These are phyloP conservation scores for Lablab purpureus DNA, from an alignment of 306 rosid genomes.

Conservation along the genomic window DNA sequence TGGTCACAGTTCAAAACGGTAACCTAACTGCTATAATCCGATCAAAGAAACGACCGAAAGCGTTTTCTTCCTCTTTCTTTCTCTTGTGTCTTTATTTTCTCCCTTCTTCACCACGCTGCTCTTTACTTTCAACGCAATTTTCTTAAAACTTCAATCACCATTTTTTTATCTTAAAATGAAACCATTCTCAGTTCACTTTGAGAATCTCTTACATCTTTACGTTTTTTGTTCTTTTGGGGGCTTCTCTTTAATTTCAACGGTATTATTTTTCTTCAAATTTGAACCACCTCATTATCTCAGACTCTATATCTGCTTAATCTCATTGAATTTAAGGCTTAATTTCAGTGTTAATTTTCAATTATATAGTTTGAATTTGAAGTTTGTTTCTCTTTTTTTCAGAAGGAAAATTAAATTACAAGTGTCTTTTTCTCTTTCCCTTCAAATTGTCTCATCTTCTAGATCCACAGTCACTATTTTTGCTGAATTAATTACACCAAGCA, in stretches of 20 bases:
- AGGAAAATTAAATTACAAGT: too few species aligned
- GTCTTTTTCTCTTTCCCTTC: neutral
- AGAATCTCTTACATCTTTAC: slow-evolving; percentile 26
- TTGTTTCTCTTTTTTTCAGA: too few species aligned
- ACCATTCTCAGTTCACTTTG: slow-evolving; percentile 14
- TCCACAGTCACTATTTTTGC: neutral
- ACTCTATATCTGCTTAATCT: neutral
- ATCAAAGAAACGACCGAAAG: neutral
- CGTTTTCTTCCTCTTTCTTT: neutral
- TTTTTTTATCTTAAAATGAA: neutral
- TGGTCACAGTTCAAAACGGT: slow-evolving; percentile 1
- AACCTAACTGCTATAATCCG: slow-evolving; percentile 19
- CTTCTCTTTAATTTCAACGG: slow-evolving; percentile 42
- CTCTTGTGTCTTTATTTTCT: slow-evolving; percentile 23
- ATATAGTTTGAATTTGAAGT: too few species aligned
- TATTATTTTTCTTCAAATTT: slow-evolving; percentile 36
- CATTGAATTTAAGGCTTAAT: neutral
- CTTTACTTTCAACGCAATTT: slow-evolving; percentile 44
- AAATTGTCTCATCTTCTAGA: slow-evolving; percentile 1
- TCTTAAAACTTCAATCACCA: slow-evolving; percentile 33
- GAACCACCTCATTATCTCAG: slow-evolving; percentile 8
- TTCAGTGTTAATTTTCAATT: too few species aligned
- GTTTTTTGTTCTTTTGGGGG: neutral
- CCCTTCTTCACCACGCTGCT: slow-evolving; percentile 22
- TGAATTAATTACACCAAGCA: neutral